Conservation (phyloP, 371 early-diverging fungal species). For the Phascolomyces articulosus region DNA sequence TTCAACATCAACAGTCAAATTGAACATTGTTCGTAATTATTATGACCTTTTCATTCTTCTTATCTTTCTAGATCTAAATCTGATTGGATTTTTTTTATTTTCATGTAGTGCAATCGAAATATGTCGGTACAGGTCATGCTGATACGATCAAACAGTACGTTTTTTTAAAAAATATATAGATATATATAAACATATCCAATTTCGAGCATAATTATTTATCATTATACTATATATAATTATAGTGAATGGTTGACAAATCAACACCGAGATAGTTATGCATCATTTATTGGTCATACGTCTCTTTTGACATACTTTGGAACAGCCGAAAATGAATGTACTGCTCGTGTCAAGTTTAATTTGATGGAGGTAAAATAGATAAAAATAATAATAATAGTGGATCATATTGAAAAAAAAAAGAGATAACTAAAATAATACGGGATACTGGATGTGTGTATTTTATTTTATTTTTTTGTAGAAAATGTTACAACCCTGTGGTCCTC, state of each 20-base stretch:
- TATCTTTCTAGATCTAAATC: background rate
- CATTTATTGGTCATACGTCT: slow-evolving; percentile 76
- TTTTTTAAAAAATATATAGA: background rate
- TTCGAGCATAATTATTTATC: background rate
- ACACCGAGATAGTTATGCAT: slow-evolving; percentile 84
- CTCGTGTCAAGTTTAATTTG: slow-evolving; percentile 71
- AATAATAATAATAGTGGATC: background rate
- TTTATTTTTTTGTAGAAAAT: slow-evolving; percentile 62
- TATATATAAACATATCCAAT: background rate
- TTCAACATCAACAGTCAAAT: slow-evolving; percentile 82
- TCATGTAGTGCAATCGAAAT: slow-evolving; percentile 79
- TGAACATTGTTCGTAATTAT: slow-evolving; percentile 62
- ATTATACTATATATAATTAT: slow-evolving; percentile 4
- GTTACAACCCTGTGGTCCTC: slow-evolving; percentile 78
- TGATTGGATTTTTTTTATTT: background rate
- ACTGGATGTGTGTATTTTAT: background rate
- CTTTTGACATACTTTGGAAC: slow-evolving; percentile 79
- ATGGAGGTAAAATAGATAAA: slow-evolving; percentile 60
- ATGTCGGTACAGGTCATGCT: slow-evolving; percentile 93
- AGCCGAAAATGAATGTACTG: slow-evolving; percentile 86
- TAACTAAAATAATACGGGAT: too few species aligned
- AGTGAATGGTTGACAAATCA: slow-evolving; percentile 90
- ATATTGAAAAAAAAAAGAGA: background rate
- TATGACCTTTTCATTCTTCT: background rate
- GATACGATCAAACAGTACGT: slow-evolving; percentile 86